Evolutionary conservation across 352 stramenopile species (phyloP).

Genomic region (Globisporangium polare): DNA sequence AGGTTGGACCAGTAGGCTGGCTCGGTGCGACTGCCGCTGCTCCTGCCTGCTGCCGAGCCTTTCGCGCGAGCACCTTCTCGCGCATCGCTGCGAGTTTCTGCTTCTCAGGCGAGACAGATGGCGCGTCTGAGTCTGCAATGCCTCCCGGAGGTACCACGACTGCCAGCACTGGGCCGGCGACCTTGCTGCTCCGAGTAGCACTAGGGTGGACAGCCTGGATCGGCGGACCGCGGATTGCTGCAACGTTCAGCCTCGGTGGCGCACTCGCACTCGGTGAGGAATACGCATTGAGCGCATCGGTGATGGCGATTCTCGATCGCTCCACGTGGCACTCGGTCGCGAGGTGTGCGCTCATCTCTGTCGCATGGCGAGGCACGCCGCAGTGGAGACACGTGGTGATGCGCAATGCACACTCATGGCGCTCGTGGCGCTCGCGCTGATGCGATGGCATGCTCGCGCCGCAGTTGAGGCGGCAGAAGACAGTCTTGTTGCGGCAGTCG

Average conservation of each 20-base stretch:
- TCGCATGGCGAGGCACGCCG: slow-evolving; percentile 30
- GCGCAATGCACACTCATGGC: slow-evolving; percentile 39
- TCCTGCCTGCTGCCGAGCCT: slow-evolving; percentile 2
- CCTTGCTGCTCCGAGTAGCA: background rate
- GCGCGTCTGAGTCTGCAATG: slow-evolving; percentile 10
- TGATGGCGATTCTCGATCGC: slow-evolving; percentile 20
- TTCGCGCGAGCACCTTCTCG: slow-evolving; percentile 37
- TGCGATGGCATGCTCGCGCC: slow-evolving; percentile 24
- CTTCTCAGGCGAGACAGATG: slow-evolving; percentile 17
- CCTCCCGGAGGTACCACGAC: slow-evolving; percentile 4
- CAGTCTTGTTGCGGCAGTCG: slow-evolving; percentile 40
- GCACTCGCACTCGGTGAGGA: slow-evolving; percentile 1
- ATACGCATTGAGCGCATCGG: slow-evolving; percentile 22
- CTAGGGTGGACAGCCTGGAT: slow-evolving; percentile 4
- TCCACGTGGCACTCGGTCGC: slow-evolving; percentile 39
- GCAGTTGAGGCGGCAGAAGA: slow-evolving; percentile 40
- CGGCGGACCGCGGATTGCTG: slow-evolving; percentile 25
- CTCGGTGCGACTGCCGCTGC: background rate
- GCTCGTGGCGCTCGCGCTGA: slow-evolving; percentile 48
- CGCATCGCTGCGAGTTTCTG: slow-evolving; percentile 42
- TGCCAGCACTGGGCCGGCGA: slow-evolving; percentile 7
- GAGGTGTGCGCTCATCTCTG: slow-evolving; percentile 37
- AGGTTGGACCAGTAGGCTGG: background rate
- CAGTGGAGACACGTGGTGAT: slow-evolving; percentile 38
- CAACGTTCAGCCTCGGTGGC: slow-evolving; percentile 16